phyloP scores from a whole-genome alignment of 345 rosid species.

The Brassica incana region DNA sequence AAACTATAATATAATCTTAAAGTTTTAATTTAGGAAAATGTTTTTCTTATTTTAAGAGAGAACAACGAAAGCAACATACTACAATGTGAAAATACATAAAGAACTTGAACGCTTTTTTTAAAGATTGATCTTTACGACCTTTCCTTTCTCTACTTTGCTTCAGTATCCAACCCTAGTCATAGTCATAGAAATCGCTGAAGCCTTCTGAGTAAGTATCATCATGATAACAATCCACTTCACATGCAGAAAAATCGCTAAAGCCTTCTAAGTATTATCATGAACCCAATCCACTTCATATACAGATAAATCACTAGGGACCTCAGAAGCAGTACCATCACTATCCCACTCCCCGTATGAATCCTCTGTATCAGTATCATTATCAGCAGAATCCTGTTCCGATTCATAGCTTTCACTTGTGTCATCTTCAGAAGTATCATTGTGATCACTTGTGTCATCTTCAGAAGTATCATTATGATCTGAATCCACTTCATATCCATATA shows the following conservation, averaged over 20 bases:
- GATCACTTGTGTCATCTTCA: neutral
- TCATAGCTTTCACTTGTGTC: neutral
- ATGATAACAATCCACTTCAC: too few relatives aligned
- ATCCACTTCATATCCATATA: neutral
- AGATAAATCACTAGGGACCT: neutral
- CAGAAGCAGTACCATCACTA: too few relatives aligned
- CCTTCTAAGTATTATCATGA: too few relatives aligned
- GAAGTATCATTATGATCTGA: neutral
- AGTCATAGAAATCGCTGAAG: neutral
- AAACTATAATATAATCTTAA: neutral
- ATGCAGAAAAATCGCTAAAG: too few relatives aligned
- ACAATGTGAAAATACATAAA: neutral
- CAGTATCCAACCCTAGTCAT: neutral
- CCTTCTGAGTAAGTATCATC: neutral
- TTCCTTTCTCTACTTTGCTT: neutral
- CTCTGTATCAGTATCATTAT: too few relatives aligned
- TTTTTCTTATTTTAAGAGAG: neutral
- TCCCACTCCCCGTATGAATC: too few relatives aligned
- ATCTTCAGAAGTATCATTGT: too few relatives aligned
- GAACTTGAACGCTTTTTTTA: neutral
- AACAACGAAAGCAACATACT: neutral
- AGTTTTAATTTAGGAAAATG: too few relatives aligned
- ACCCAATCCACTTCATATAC: neutral
- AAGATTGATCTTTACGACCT: neutral
- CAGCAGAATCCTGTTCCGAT: neutral